phyloP scores from a whole-genome alignment of 2,329 filamentous ascomycete genomes.

The Xylaria sp. region DNA sequence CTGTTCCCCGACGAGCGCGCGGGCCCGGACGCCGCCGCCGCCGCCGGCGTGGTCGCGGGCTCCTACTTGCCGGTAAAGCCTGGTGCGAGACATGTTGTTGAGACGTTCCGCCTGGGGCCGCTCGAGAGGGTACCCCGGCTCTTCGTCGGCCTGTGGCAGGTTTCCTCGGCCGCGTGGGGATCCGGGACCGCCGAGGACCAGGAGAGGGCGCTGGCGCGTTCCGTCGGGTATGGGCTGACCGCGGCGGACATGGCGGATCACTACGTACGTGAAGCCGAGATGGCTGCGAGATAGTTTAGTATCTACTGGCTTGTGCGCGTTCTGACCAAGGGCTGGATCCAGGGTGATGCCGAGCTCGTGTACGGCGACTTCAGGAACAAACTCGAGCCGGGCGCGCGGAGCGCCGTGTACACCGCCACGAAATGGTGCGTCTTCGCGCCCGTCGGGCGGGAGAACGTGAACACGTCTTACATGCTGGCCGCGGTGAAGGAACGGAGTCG shows the following conservation, averaged over 20 bases:
- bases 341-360: conserved; percentile 42
- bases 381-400: conserved; percentile 25
- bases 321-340: neutral
- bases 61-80: neutral
- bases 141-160: conserved; percentile 37
- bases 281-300: neutral
- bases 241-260: conserved; percentile 43
- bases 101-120: conserved; percentile 27
- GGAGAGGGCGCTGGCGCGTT: conserved; percentile 30
- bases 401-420: conserved; percentile 37
- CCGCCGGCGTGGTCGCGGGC: neutral
- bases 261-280: conserved; percentile 32
- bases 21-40: neutral
- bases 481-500: conserved; percentile 39
- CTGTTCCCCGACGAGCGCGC: conserved; percentile 27
- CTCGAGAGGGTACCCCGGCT: conserved; percentile 31
- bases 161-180: conserved; percentile 37
- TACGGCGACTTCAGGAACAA: conserved; percentile 37
- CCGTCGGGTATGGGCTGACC: conserved; percentile 32
- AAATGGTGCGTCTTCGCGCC: conserved; percentile 42
- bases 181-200: conserved; percentile 31
- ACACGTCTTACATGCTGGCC: conserved; percentile 31
- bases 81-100: neutral
- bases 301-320: neutral
- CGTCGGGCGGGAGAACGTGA: conserved; percentile 27